Base-by-base conservation (phyloP, 148 eudicot genomes). In the Cornus kousa region DNA sequence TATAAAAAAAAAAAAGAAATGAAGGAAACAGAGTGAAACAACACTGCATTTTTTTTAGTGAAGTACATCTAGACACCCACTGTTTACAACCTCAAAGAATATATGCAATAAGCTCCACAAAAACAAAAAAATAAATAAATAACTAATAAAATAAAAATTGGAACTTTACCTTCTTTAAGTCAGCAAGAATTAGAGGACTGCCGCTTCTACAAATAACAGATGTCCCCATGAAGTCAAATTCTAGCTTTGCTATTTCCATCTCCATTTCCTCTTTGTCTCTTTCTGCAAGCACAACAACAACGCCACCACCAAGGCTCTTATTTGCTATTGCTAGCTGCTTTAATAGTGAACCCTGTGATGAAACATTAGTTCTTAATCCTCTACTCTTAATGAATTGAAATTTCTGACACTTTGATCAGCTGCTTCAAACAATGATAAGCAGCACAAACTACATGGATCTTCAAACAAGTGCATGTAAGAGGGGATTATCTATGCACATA, bases 181-280 rank as follows among this genome's bases (percentile, higher is more conserved):
- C 98, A 78, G 97, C 98, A 74, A 95, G 95, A 87, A 95, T 93
- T 75, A 95, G 97, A 81, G 98, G 95, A 85, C 98, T 92, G 74
- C 98, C 98, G 82, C 98, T 95, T 89, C 98, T 87, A 78, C 98
- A 95, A 79, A 95, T 91, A 65, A 95, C 94, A 68, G 90, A 90
- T 55, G 98, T 95, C 73, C 98, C 95, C 98, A 95, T 95, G 81
- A 92, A 93, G 81, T 91, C 88, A 85, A 95, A 93, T 79, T 95
- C 98, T 64, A 95, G 87, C 84, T 89, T 95, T 67, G 91, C 90
- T 62, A 92, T 92, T 83, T 93, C 98, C 90, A 90, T 90, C 88
- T 95, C 98, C 98, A 95, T 95, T 81, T 93, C 94, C 86, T 94
- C 95, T 82, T 92, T 94, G 85, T 92, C 94, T 81, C 98, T 86